Evolutionary conservation across 768 basidiomycete genomes (phyloP), one percentile per base, ranked within the genome.

Genomic region (Trichaptum fuscoviolaceum): DNA sequence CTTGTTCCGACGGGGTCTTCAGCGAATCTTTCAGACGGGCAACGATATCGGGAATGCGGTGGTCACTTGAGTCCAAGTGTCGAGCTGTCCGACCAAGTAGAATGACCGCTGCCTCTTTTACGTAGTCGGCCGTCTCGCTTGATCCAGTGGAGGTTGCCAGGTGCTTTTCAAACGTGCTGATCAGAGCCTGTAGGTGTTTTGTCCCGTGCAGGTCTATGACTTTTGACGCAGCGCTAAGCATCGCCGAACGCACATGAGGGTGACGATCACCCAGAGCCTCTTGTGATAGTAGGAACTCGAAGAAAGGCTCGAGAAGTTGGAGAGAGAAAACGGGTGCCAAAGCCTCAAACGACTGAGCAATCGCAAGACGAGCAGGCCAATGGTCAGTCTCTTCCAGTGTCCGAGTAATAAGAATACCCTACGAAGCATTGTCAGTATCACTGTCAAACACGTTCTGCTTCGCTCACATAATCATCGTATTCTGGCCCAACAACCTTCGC

Each of bases 21-120:
- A 99, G 81, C 0, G 96, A 93, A 35, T 92, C 92, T 8, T 96
- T 86, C 23, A 99, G 81, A 10, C 95, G 82, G 68, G 93, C 87
- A 9, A 98, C 90, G 68, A 98, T 92, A 12, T 79, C 76, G 0
- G 92, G 90, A 58, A 97, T 87, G 0, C 95, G 89, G 5, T 81
- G 68, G 74, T 98, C 95, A 0, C 85, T 83, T 1, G 87, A 77
- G 62, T 92, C 86, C 58, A 99, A 81, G 77, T 98, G 95, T 7
- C 92, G 83, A 7, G 96, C 96, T 8, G 95, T 86, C 20, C 96
- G 89, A 66, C 96, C 96, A 69, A 98, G 93, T 7, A 98, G 83
- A 72, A 99, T 95, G 66, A 99, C 90, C 6, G 96, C 90, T 0
- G 95, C 95, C 73, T 99, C 96, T 70, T 96, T 93, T 77, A 96